Evolutionary conservation across 1,284 basidiomycete genomes (phyloP).

Genomic region (Puccinia hordei): DNA sequence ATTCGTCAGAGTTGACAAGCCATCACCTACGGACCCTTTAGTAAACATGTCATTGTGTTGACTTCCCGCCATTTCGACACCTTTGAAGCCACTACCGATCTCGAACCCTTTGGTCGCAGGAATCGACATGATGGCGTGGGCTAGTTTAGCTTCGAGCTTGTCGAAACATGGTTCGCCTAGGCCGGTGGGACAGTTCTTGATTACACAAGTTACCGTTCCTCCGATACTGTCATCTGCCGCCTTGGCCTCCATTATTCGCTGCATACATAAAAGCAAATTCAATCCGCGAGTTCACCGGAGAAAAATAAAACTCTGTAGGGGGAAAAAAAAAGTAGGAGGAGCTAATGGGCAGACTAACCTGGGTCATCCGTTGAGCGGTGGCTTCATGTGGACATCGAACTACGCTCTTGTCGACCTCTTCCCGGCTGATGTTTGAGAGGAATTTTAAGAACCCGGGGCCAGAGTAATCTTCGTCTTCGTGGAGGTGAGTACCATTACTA

Average conservation of each 20-base stretch:
- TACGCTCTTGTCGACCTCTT: constrained; percentile 80
- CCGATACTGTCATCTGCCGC: constrained; percentile 89
- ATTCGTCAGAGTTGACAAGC: constrained; percentile 82
- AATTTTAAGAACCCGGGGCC: constrained; percentile 71
- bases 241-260: constrained; percentile 93
- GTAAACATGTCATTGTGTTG: constrained; percentile 92
- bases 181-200: constrained; percentile 83
- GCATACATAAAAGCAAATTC: constrained; percentile 41
- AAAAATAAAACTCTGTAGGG: background rate
- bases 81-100: constrained; percentile 93
- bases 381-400: constrained; percentile 89
- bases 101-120: constrained; percentile 99
- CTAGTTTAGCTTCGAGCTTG: constrained; percentile 95
- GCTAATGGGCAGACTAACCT: constrained; percentile 64
- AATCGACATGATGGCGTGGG: constrained; percentile 97
- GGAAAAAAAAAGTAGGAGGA: background rate
- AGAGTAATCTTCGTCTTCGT: constrained; percentile 66
- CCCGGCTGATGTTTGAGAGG: constrained; percentile 77
- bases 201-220: constrained; percentile 93
- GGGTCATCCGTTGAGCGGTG: constrained; percentile 85
- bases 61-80: constrained; percentile 90
- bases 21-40: constrained; percentile 67
- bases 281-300: background rate
- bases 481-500: constrained; percentile 52
- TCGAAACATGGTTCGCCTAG: constrained; percentile 98